A percentile compares a stretch with the other conserved stretches of the same genome.
Conservation (phyloP, 1,284 basidiomycete species). For the Coniferiporia sulphurascens region DNA sequence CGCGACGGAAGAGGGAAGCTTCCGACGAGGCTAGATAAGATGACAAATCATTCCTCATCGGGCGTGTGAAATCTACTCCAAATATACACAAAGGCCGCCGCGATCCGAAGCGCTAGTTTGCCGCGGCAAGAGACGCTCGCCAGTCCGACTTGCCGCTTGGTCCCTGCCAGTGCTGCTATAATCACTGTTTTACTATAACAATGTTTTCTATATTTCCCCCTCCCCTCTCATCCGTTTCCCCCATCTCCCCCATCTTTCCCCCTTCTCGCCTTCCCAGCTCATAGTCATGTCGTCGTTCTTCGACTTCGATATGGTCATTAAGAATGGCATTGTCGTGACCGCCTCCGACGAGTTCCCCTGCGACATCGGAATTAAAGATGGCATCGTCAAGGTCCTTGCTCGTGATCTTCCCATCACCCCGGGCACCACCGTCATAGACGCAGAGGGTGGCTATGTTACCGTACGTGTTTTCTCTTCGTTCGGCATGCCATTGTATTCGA, state of each 20-base stretch:
- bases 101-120: neutral
- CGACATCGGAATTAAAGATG: conserved; percentile 23
- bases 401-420: conserved; percentile 16
- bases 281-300: neutral
- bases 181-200: too few relatives aligned
- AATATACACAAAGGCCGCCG: neutral
- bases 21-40: neutral
- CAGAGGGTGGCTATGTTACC: conserved; percentile 22
- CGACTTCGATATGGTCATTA: conserved; percentile 18
- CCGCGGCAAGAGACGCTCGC: neutral
- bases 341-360: conserved; percentile 21
- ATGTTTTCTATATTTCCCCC: too few relatives aligned
- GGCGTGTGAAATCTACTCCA: neutral
- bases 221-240: neutral
- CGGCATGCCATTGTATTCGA: neutral
- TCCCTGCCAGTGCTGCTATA: neutral
- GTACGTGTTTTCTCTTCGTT: neutral
- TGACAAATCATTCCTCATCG: neutral
- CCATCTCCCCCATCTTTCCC: neutral
- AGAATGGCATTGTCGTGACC: conserved; percentile 21
- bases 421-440: conserved; percentile 19
- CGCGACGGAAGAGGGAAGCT: too few relatives aligned
- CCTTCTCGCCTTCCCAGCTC: neutral
- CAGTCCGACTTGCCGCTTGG: neutral
- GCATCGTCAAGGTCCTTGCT: conserved; percentile 20